Conservation (phyloP, 768 basidiomycete genomes). For the Mrakia gelida region DNA sequence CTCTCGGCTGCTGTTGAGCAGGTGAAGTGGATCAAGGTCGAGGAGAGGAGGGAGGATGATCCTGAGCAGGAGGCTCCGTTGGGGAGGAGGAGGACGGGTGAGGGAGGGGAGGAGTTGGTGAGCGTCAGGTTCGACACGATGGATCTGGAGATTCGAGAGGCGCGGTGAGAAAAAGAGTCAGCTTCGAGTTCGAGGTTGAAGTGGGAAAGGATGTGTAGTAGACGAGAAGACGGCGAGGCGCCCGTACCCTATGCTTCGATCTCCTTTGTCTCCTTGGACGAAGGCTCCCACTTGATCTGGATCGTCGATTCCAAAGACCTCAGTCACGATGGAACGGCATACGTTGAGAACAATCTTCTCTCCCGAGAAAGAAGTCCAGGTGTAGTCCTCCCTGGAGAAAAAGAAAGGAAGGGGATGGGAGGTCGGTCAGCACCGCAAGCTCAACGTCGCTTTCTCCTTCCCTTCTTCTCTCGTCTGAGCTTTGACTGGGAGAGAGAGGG, state of each 20-base stretch:
- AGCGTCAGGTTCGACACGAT: slow-evolving; percentile 1
- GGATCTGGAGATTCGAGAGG: neutral
- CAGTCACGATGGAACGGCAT: slow-evolving; percentile 11
- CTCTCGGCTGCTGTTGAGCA: slow-evolving; percentile 10
- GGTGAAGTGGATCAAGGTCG: slow-evolving; percentile 18
- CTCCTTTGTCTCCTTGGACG: slow-evolving; percentile 5
- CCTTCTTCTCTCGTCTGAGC: neutral
- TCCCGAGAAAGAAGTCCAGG: neutral
- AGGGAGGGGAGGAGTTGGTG: neutral
- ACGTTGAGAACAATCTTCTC: slow-evolving; percentile 20
- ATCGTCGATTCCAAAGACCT: slow-evolving; percentile 11
- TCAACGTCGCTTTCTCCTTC: neutral
- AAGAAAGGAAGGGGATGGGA: neutral
- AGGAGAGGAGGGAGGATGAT: neutral
- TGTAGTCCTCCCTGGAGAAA: neutral
- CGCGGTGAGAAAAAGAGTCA: neutral
- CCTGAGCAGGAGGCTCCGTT: slow-evolving; percentile 20
- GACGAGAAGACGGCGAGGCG: no score
- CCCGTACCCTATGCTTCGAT: slow-evolving; percentile 18
- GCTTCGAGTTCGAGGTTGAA: neutral
- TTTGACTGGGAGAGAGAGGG: neutral
- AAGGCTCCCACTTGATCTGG: slow-evolving; percentile 9
- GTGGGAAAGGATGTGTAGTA: neutral
- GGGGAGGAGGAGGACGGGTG: neutral
- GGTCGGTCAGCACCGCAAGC: neutral